Evolutionary conservation across 495 filamentous ascomycete species (phyloP).

Genomic region (Aspergillus heteromorphus): DNA sequence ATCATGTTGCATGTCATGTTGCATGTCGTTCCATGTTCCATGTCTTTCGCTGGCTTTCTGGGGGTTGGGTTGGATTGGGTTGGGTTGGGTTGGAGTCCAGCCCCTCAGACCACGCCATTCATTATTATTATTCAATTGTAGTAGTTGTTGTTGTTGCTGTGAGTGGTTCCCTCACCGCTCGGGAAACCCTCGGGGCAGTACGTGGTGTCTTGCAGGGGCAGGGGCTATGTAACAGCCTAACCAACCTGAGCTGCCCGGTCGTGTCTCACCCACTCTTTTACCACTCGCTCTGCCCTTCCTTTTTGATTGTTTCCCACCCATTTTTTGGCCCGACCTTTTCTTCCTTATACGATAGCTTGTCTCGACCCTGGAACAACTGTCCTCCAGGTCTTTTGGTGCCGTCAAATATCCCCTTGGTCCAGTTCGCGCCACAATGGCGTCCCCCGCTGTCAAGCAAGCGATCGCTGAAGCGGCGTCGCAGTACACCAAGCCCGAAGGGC

Average conservation of each 20-base stretch:
- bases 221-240: background rate
- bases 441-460: constrained; percentile 39
- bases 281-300: constrained; percentile 15
- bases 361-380: background rate
- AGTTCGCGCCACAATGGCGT: constrained; percentile 38
- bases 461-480: constrained; percentile 40
- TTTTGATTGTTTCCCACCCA: constrained; percentile 9
- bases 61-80: too few relatives aligned
- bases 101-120: background rate
- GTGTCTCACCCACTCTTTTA: constrained; percentile 27
- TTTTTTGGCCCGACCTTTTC: constrained; percentile 8
- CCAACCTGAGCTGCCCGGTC: constrained; percentile 8
- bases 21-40: constrained; percentile 1
- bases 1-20: too few relatives aligned
- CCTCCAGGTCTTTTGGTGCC: background rate
- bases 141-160: background rate
- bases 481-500: constrained; percentile 62
- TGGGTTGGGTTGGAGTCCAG: too few relatives aligned
- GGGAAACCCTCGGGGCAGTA: constrained; percentile 9
- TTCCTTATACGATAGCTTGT: background rate
- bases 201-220: background rate
- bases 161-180: background rate
- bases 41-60: background rate
- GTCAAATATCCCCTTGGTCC: constrained; percentile 6
- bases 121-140: too few relatives aligned